Conservation (phyloP, 202 grass and related monocot genomes). For the Setaria viridis region DNA sequence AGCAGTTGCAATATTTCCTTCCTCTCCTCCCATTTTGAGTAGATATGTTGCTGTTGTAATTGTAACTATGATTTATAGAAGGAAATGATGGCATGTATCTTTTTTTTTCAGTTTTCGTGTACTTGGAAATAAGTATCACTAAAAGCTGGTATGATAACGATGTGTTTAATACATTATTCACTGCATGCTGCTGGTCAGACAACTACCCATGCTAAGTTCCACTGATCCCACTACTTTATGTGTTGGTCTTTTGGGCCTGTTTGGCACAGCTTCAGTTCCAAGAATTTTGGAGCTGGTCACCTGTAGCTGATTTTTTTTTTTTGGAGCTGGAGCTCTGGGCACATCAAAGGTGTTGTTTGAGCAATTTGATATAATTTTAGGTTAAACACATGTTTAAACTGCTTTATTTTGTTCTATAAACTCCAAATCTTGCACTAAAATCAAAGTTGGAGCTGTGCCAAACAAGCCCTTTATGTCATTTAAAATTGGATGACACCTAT, state of each 20-base stretch:
- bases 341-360: neutral
- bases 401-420: neutral
- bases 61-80: conserved; percentile 21
- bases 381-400: neutral
- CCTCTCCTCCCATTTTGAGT: neutral
- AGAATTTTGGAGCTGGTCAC: neutral
- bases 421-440: neutral
- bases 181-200: conserved; percentile 12
- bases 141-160: conserved; percentile 7
- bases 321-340: neutral
- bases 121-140: conserved; percentile 7
- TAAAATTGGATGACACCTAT: conserved; percentile 10
- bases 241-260: neutral
- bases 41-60: neutral
- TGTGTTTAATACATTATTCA: conserved; percentile 21
- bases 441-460: neutral
- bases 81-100: neutral
- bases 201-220: conserved; percentile 26
- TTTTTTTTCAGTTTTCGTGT: neutral
- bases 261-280: neutral
- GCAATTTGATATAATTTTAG: neutral
- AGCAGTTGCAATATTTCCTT: conserved; percentile 16
- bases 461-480: conserved; percentile 18
- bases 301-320: neutral
- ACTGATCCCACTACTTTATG: conserved; percentile 2